Evolutionary conservation across 108 stramenopile genomes (phyloP), one percentile per base, ranked within the genome.

Genomic region (Nitzschia putrida): DNA sequence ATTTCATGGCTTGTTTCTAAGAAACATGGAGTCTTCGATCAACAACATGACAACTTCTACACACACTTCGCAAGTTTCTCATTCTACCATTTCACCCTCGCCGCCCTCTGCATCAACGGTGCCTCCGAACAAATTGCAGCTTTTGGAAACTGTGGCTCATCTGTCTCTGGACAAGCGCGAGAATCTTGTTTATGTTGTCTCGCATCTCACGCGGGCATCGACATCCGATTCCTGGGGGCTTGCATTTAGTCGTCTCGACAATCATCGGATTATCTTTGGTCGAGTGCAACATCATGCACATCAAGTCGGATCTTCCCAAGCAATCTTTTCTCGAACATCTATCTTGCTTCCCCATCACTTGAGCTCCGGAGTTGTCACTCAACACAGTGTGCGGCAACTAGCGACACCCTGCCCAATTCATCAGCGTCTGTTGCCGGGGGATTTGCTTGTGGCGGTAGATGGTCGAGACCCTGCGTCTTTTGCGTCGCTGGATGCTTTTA

Each of bases 371-470:
- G 29, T 34, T 34, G 29, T 34, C 29, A 34, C 29, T 34, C 29
- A 34, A 34, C 29, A 34, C 4, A 34, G 29, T 34, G 29, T 34
- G 29, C 29, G 57, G 13, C 38, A 12, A 2, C 13, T 59, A 16
- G 57, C 57, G 16, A 20, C 57, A 6, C 57, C 37, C 2, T 13
- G 40, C 38, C 16, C 50, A 4, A 25, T 53, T 12, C 49, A 39
- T 39, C 16, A 61, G n/a, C 61, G 52, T n/a, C 3, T 79, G 14
- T 42, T 51, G 47, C 72, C 78, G 8, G 78, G 78, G 11, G 78
- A 79, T 40, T 24, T 79, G 26, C 34, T 79, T 2, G 38, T 79
- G 26, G 47, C 65, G 2, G 64, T 79, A 7, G 66, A 79, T 69
- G 78, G 78, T n/a, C 16, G 25, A 25, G 34, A 52, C 54, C 71